Evolutionary conservation across 441 rosid species (phyloP), one percentile per base, ranked within the genome.

Genomic region (Adansonia madagascariensis): DNA sequence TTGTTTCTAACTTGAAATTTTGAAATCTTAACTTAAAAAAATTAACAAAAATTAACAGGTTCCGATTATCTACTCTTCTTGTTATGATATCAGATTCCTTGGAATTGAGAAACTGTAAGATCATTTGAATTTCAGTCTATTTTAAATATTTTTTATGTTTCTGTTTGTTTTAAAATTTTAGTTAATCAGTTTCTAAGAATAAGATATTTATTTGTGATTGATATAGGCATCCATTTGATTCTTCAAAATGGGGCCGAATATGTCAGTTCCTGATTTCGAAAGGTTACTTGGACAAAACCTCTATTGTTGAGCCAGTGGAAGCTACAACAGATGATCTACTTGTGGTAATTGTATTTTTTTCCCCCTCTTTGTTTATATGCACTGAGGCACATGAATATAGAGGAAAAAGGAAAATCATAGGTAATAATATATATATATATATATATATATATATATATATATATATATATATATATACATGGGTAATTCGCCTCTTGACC

Each of bases 211-310:
- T 1, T 6, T 7, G 11, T 7, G 8, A 78, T 76, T 68, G 59
- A 80, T 80, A 83, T 73, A 91, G 99, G 89, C 97, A 95, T 72
- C 97, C 98, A 22, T 95, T 94, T 83, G 99, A 95, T 89, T 94
- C 99, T 62, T 85, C 90, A 24, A 95, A 95, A 79, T 95, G 98
- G 99, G 94, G 98, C 50, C 86, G 97, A 49, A 86, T 95, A 77
- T 89, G 97, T 82, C 86, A 49, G 47, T 92, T 88, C 74, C 91
- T 95, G 50, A 68, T 77, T 43, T 68, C 80, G 6, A 94, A 87
- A 71, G 91, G 90, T 79, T 83, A 82, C 87, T 62, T 95, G 84
- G 85, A 87, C 56, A 83, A 88, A 79, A 81, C 81, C 6, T 75
- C 84, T 66, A 85, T 91, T 8, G 83, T 95, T 39, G 98, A 91